Base-by-base conservation (phyloP, 2,329 filamentous ascomycete genomes). In the Cladosporium cucumerinum region DNA sequence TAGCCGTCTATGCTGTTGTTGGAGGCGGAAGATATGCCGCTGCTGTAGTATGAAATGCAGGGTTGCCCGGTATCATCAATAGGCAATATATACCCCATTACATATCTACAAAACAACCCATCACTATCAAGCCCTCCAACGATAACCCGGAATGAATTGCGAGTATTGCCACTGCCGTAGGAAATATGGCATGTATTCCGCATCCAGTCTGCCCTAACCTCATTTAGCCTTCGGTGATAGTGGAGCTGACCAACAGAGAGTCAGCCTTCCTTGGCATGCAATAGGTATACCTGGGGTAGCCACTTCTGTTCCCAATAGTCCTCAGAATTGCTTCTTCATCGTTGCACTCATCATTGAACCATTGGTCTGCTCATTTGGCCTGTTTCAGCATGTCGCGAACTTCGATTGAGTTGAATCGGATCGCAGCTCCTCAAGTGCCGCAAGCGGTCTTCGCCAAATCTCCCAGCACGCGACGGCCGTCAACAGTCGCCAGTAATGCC, bases 361-460 rank as follows among this genome's bases (percentile, higher is more conserved):
- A n/a, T 52, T 7, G 8, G 5, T n/a, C 12, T 28, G 16, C 49
- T n/a, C 18, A 14, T 21, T 18, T 16, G 26, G 16, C 12, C 1
- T 30, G 49, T 16, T 30, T 25, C 23, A 57, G 8, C 18, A 67
- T 67, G 66, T 66, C 64, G 18, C 48, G 51, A 21, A 59, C 57
- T 10, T 66, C 60, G 8, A 59, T 67, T 32, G 64, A 67, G 57
- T 57, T 67, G 48, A 54, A 49, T 3, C 23, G 63, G 16, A 43
- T 67, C 14, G 46, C 23, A 16, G 23, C 25, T 8, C 66, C 64
- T n/a, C 34, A 54, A 48, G 63, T 46, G 11, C 59, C 59, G 25
- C 59, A 61, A 34, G 25, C 46, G 14, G 54, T 39, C 18, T 57
- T 49, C 36, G 32, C 49, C 23, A 55, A 46, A 28, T 10, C 57